Evolutionary conservation across 495 filamentous ascomycete species (phyloP), one percentile per base, ranked within the genome.

Genomic region (Daldinia caldariorum): DNA sequence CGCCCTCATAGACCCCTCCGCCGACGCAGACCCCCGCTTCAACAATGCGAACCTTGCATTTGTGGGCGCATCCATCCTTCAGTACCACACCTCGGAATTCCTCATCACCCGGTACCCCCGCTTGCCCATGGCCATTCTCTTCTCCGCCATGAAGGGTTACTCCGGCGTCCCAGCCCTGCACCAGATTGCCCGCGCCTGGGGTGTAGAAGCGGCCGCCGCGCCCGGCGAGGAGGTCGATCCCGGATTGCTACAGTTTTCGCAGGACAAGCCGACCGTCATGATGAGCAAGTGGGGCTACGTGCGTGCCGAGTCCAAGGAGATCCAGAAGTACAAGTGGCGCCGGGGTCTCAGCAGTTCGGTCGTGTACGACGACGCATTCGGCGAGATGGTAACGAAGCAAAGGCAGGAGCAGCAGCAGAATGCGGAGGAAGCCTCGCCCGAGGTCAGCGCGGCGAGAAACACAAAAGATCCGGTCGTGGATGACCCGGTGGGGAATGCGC

Each of bases 141-240:
- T 91, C 78, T 87, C 92, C 35, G 92, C 94, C 20, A 89, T 94
- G 84, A 88, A 87, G 71, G 93, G 92, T 26, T 97, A 92, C 78
- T 85, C 88, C 50, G 94, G 95, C 3, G 82, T 85, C 6, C 85
- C 86, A 59, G 85, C 93, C 0, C 86, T 98, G 20, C 80, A 87
- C 29, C 80, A 86, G 1, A 85, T 97, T 65, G 85, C 90, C 0
- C 80, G 83, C 37, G 91, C 94, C 79, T 99, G 95, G 94, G 95
- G 96, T 79, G 87, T 97, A 14, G 94, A 98, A 72, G 73, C 81
- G 39, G 95, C 92, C 14, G 90, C 91, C 7, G 88, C 86, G 37
- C 94, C 95, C 0, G 94, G 93, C 20, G 89, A 87, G 50, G 92
- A 98, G 79, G 94, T 98, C 60, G 94, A 99, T 78, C 91, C 94